Evolutionary conservation across 1,284 basidiomycete species (phyloP).

Genomic region (Cryptococcus maquisensis): DNA sequence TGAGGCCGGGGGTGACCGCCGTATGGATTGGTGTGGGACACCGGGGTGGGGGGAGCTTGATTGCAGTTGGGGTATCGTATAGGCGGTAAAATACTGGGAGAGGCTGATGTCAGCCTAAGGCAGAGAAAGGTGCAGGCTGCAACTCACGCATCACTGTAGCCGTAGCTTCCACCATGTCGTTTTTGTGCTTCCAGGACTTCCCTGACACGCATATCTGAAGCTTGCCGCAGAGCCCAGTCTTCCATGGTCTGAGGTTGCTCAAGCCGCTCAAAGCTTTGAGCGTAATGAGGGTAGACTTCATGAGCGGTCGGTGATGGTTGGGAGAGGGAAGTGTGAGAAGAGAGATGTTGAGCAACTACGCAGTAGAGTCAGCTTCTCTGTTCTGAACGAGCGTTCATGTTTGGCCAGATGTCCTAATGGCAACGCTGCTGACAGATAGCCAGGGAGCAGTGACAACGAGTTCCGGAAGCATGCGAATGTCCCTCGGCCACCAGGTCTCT

Average conservation of each 20-base stretch:
- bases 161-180: not conserved
- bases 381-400: too few species aligned
- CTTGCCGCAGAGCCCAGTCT: constrained; percentile 30
- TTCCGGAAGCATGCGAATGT: too few species aligned
- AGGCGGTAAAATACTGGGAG: not conserved
- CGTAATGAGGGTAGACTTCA: constrained; percentile 36
- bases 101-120: not conserved
- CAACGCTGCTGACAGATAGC: too few species aligned
- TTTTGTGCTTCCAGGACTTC: constrained; percentile 10
- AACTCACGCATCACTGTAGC: constrained; percentile 11
- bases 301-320: constrained; percentile 22
- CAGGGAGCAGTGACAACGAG: too few species aligned
- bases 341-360: constrained; percentile 46
- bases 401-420: too few species aligned
- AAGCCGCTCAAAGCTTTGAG: constrained; percentile 23
- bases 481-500: too few species aligned
- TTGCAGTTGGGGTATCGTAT: not conserved
- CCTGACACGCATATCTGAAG: constrained; percentile 19
- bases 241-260: constrained; percentile 25
- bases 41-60: not conserved
- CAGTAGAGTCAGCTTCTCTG: not conserved
- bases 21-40: not conserved
- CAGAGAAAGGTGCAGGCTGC: not conserved
- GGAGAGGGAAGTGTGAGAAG: constrained; percentile 40
- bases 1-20: not conserved